phyloP scores from a whole-genome alignment of 495 filamentous ascomycete genomes.

The Melanomma pulvis-pyrius region DNA sequence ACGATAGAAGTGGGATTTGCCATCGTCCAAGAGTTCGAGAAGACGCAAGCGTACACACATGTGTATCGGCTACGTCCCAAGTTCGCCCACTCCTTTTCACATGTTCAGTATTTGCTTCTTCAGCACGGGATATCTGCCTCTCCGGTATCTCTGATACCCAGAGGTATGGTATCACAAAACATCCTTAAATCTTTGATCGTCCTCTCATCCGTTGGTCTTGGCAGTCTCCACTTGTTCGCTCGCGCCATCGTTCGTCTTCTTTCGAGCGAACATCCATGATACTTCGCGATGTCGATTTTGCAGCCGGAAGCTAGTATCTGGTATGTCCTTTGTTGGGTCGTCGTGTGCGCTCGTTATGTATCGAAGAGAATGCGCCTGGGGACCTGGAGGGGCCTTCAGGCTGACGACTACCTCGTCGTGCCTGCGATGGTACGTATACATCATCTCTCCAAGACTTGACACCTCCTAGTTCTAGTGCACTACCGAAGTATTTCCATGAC shows the following conservation, averaged over 20 bases:
- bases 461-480: background rate
- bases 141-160: too few relatives aligned
- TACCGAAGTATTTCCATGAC: too few relatives aligned
- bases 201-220: background rate
- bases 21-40: background rate
- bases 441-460: background rate
- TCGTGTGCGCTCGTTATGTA: slow-evolving; percentile 47
- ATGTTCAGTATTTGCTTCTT: too few relatives aligned
- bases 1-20: background rate
- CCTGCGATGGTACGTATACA: slow-evolving; percentile 47
- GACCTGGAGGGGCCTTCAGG: slow-evolving; percentile 50
- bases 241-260: background rate
- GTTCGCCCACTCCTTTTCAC: background rate
- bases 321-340: slow-evolving; percentile 48
- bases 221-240: too few relatives aligned
- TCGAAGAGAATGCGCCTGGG: slow-evolving; percentile 50
- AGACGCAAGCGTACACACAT: background rate
- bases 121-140: too few relatives aligned
- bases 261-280: background rate
- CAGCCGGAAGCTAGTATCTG: slow-evolving; percentile 55
- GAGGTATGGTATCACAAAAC: too few relatives aligned
- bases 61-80: background rate
- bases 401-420: slow-evolving; percentile 64
- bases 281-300: slow-evolving; percentile 41
- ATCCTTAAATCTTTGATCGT: background rate